Conservation (phyloP, 2,329 filamentous ascomycete species). For the Microcera coccophila region DNA sequence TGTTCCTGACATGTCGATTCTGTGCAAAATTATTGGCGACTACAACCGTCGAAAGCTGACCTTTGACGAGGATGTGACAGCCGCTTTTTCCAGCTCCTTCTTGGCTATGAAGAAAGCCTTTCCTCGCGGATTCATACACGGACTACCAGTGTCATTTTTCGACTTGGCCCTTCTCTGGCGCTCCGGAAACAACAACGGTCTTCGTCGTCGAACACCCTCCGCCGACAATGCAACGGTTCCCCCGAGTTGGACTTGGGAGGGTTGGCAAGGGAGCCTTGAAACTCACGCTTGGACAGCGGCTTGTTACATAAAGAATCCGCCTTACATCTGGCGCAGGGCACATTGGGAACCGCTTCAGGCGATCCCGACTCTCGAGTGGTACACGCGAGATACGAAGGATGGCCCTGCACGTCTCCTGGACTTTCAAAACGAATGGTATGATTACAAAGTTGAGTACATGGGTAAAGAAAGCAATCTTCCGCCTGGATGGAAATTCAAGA, state of each 20-base stretch:
- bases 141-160: no score
- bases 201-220: no score
- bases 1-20: conserved; percentile 2
- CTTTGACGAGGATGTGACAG: conserved; percentile 3
- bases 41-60: conserved; percentile 4
- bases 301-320: conserved; percentile 6
- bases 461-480: conserved; percentile 2
- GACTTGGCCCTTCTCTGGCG: no score
- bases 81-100: conserved; percentile 5
- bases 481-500: not conserved
- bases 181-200: no score
- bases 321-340: not conserved
- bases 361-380: conserved; percentile 8
- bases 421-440: conserved; percentile 10
- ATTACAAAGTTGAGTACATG: conserved; percentile 7
- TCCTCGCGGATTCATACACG: conserved; percentile 5
- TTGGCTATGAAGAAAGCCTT: conserved; percentile 3
- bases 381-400: conserved; percentile 1
- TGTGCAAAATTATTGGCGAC: conserved; percentile 1
- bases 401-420: not conserved
- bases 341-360: conserved; percentile 6
- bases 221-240: no score
- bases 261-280: conserved; percentile 2
- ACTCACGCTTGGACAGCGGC: not conserved
- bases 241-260: no score